Conservation (phyloP, 345 rosid species). For the Theobroma cacao region DNA sequence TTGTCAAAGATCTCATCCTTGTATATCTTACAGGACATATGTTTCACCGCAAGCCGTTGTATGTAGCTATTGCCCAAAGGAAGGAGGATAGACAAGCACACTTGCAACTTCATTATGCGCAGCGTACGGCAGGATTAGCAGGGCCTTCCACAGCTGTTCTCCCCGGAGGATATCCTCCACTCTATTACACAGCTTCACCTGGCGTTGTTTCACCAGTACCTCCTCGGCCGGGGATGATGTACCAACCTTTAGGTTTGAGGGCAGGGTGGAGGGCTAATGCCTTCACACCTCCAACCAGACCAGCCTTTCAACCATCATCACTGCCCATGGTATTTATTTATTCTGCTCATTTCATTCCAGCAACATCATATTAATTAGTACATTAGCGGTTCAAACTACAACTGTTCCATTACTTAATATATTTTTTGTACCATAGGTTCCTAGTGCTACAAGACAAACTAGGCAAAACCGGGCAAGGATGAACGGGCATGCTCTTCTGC, state of each 20-base stretch:
- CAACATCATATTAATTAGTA: background rate
- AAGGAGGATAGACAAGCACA: slow-evolving; percentile 70
- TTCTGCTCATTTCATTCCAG: background rate
- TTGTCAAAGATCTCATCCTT: slow-evolving; percentile 3
- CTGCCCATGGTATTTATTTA: slow-evolving; percentile 39
- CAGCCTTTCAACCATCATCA: slow-evolving; percentile 47
- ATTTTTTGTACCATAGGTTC: slow-evolving; percentile 33
- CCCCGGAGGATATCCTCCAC: slow-evolving; percentile 55
- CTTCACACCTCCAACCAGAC: slow-evolving; percentile 46
- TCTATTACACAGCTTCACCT: slow-evolving; percentile 58
- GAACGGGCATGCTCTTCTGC: slow-evolving; percentile 39
- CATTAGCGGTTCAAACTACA: background rate
- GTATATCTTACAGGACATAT: slow-evolving; percentile 37
- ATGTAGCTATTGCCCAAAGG: slow-evolving; percentile 73
- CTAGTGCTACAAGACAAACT: slow-evolving; percentile 39
- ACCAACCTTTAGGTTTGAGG: slow-evolving; percentile 55
- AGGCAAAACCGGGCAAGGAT: slow-evolving; percentile 49
- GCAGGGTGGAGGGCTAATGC: slow-evolving; percentile 54
- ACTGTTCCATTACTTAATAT: background rate
- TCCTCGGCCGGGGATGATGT: slow-evolving; percentile 49
- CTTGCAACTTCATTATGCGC: slow-evolving; percentile 53
- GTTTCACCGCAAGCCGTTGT: slow-evolving; percentile 67
- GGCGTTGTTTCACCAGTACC: slow-evolving; percentile 47
- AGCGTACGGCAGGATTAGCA: slow-evolving; percentile 39
- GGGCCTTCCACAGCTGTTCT: slow-evolving; percentile 50